These are phyloP conservation scores for Rubia tinctorum DNA, from an alignment of 305 asterid genomes.

Conservation along the genomic window DNA sequence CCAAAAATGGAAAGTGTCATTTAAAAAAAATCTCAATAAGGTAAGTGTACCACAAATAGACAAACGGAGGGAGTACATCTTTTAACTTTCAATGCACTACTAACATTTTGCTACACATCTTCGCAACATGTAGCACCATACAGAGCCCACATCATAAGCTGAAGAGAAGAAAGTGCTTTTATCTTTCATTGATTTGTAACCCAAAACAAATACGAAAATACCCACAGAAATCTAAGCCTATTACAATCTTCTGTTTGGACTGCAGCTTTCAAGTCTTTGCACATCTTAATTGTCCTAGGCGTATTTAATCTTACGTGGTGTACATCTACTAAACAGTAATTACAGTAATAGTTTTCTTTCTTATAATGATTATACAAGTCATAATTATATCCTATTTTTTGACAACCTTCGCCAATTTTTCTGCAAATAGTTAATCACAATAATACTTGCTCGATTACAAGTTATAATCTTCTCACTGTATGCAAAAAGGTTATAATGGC, in stretches of 20 bases:
- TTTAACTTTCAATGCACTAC: too few species aligned
- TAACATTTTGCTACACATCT: not conserved
- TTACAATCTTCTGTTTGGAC: not conserved
- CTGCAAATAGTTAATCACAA: not conserved
- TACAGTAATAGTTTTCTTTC: not conserved
- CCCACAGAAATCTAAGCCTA: not conserved
- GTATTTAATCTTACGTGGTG: too few species aligned
- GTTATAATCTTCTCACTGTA: not conserved
- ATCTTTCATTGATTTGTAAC: too few species aligned
- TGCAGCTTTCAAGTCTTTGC: not conserved
- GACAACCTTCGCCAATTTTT: not conserved
- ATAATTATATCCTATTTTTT: too few species aligned
- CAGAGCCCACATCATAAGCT: too few species aligned
- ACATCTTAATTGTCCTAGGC: not conserved
- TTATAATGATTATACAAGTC: not conserved
- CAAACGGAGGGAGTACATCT: too few species aligned
- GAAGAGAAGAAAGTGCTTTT: too few species aligned
- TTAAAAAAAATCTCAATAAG: too few species aligned
- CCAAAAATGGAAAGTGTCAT: too few species aligned
- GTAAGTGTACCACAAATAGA: too few species aligned
- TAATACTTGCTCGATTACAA: not conserved
- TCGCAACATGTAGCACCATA: not conserved
- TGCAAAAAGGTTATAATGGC: not conserved
- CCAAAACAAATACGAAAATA: too few species aligned
- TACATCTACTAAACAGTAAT: too few species aligned